These are phyloP conservation scores for Beauveria sp. DNA, from an alignment of 2,329 filamentous ascomycete species.

Conservation along the genomic window DNA sequence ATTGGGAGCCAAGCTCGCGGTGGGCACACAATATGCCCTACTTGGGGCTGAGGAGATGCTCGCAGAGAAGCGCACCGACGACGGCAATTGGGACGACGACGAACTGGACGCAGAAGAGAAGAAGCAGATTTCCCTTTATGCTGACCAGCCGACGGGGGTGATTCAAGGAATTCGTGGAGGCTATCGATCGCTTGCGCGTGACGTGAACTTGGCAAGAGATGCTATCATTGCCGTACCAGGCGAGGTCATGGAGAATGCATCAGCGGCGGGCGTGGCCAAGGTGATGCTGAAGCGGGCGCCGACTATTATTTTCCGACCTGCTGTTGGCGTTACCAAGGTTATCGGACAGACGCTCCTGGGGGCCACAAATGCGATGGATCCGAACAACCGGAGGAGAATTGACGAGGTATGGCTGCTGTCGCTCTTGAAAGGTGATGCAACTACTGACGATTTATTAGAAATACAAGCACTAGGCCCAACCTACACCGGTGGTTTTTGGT, in stretches of 20 bases:
- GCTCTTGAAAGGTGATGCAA: neutral
- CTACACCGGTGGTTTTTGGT: neutral
- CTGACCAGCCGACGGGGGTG: conserved; percentile 86
- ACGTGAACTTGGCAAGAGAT: conserved; percentile 79
- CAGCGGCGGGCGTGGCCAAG: conserved; percentile 69
- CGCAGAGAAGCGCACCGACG: conserved; percentile 32
- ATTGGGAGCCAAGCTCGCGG: conserved; percentile 85
- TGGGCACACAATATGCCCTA: conserved; percentile 89
- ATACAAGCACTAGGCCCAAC: conserved; percentile 10
- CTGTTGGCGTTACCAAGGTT: conserved; percentile 82
- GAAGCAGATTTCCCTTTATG: conserved; percentile 83
- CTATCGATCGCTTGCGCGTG: conserved; percentile 73
- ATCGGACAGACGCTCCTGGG: conserved; percentile 86
- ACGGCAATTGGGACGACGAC: conserved; percentile 48
- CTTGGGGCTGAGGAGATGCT: conserved; percentile 82
- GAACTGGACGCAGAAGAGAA: conserved; percentile 59
- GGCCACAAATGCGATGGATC: conserved; percentile 86
- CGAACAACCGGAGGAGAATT: conserved; percentile 68
- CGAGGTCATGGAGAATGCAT: conserved; percentile 80
- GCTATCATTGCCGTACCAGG: conserved; percentile 92
- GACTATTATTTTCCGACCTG: conserved; percentile 86
- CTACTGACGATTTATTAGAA: conserved; percentile 7
- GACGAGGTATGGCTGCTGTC: conserved; percentile 64
- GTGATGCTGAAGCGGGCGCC: conserved; percentile 76
- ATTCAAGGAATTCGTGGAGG: conserved; percentile 79